These are phyloP conservation scores for Hortaea werneckii DNA, from an alignment of 2,329 filamentous ascomycete species.

Conservation along the genomic window DNA sequence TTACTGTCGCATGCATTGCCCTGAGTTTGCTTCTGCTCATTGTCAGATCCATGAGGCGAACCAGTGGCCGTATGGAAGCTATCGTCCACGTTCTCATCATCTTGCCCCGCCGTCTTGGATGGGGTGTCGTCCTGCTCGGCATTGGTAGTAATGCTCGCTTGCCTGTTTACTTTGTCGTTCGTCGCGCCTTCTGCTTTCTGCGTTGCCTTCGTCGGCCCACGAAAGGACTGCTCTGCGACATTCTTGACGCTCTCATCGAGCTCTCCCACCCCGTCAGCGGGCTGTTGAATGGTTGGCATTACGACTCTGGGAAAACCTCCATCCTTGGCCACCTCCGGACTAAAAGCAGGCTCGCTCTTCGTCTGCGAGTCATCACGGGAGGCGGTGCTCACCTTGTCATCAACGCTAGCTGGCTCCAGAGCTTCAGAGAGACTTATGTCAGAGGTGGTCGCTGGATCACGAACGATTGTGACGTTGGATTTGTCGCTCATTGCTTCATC, in stretches of 20 bases:
- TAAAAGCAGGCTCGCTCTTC: background rate
- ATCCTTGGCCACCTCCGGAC: background rate
- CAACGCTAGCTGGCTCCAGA: no score
- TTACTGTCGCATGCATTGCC: background rate
- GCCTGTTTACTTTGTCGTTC: background rate
- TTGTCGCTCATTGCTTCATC: background rate
- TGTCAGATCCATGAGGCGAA: constrained; percentile 7
- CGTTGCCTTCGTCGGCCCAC: constrained; percentile 3
- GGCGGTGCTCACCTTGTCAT: no score
- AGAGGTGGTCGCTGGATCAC: background rate
- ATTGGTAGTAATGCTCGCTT: background rate
- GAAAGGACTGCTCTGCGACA: constrained; percentile 1
- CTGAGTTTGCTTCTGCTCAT: background rate
- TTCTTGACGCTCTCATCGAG: no score
- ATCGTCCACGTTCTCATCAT: constrained; percentile 19
- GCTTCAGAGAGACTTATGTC: no score
- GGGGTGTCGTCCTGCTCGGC: background rate
- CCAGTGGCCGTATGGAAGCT: constrained; percentile 25
- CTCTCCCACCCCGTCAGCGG: background rate
- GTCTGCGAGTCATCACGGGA: background rate
- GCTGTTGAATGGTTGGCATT: background rate
- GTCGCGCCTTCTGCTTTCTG: constrained; percentile 2
- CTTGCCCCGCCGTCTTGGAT: constrained; percentile 2
- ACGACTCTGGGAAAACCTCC: background rate
- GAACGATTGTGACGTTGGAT: background rate